A percentile compares a stretch with the other conserved stretches of the same genome.
phyloP scores from a whole-genome alignment of 2,329 filamentous ascomycete genomes.

The Hirsutella thompsonii region DNA sequence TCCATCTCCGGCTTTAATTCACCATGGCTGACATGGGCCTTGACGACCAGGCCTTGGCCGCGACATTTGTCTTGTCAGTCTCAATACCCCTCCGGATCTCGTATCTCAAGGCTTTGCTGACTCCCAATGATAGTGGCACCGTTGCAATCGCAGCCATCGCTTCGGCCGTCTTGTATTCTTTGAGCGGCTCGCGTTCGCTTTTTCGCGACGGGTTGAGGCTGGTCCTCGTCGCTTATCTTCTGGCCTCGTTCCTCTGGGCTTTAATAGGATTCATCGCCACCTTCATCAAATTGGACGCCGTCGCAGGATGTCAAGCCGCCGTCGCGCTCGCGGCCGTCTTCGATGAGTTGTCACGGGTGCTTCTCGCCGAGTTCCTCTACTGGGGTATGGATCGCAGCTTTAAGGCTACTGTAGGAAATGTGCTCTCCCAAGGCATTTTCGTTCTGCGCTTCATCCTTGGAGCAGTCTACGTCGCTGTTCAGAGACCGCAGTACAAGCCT shows the following conservation, averaged over 20 bases:
- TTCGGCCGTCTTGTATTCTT: slow-evolving; percentile 31
- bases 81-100: neutral
- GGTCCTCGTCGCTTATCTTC: slow-evolving; percentile 45
- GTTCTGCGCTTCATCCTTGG: slow-evolving; percentile 37
- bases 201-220: slow-evolving; percentile 49
- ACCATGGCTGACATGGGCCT: slow-evolving; percentile 30
- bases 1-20: slow-evolving; percentile 10
- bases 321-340: slow-evolving; percentile 39
- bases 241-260: slow-evolving; percentile 39
- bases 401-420: slow-evolving; percentile 21
- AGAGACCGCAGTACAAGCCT: slow-evolving; percentile 35
- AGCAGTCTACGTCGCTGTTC: slow-evolving; percentile 40
- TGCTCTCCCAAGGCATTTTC: slow-evolving; percentile 33
- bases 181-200: slow-evolving; percentile 33
- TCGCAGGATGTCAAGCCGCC: slow-evolving; percentile 35
- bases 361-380: slow-evolving; percentile 39
- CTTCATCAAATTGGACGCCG: slow-evolving; percentile 28
- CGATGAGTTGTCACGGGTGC: slow-evolving; percentile 42
- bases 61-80: slow-evolving; percentile 41
- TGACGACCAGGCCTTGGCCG: slow-evolving; percentile 34
- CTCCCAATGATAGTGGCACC: slow-evolving; percentile 27
- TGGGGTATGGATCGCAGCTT: slow-evolving; percentile 32
- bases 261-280: slow-evolving; percentile 36
- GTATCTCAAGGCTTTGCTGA: slow-evolving; percentile 12
- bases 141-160: slow-evolving; percentile 38